phyloP scores from a whole-genome alignment of 345 rosid genomes.

The Populus nigra region DNA sequence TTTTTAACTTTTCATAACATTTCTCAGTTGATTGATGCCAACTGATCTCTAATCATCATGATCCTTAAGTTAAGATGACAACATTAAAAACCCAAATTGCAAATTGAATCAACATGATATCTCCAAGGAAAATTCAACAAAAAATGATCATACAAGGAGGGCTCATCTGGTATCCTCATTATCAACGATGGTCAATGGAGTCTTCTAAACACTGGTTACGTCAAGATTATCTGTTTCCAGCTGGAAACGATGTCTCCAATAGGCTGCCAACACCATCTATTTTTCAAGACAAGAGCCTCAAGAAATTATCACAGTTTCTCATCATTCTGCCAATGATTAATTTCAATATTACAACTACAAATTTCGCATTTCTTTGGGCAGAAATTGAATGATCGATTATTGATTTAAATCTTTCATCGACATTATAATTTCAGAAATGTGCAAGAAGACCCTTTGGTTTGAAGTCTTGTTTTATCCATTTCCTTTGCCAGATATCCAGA shows the following conservation, averaged over 20 bases:
- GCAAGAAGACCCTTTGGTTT: not conserved
- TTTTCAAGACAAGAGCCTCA: not conserved
- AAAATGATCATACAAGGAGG: not conserved
- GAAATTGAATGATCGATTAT: not conserved
- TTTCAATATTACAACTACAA: not conserved
- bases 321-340: not conserved
- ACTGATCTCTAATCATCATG: not conserved
- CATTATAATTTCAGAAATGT: not conserved
- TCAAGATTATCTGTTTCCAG: not conserved
- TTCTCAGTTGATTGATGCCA: not conserved
- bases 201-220: not conserved
- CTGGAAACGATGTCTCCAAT: not conserved
- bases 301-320: not conserved
- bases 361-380: not conserved
- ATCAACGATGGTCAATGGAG: not conserved
- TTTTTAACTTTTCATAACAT: not conserved
- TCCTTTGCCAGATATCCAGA: not conserved
- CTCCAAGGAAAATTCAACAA: not conserved
- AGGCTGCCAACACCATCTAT: not conserved
- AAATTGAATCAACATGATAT: not conserved
- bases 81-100: not conserved
- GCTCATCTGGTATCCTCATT: not conserved
- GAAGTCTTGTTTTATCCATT: not conserved
- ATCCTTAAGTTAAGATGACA: not conserved
- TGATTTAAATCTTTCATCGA: not conserved